Evolutionary conservation across 768 basidiomycete genomes (phyloP), one percentile per base, ranked within the genome.

Genomic region (Boletus tylopilopsis): DNA sequence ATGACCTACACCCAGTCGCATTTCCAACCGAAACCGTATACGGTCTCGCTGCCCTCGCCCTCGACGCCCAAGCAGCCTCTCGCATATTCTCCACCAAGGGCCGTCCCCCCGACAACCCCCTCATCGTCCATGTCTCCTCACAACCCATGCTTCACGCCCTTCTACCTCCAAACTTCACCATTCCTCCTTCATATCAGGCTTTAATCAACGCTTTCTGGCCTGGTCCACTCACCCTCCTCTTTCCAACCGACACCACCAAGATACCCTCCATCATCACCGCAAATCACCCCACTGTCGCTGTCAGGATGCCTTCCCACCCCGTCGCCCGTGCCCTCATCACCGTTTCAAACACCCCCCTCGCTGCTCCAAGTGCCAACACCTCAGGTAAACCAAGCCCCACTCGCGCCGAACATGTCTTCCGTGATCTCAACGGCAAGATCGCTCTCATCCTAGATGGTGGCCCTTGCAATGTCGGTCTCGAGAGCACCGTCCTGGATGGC

Each of bases 1-100:
- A 76, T 29, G 70, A 70, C 21, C 59, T 67, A 15, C 72, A 80
- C 49, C 75, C 80, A 19, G 87, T 98, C 47, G 94, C 86, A 0
- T 90, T 99, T 64, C 95, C 96, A 0, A 97, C 96, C 25, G 96
- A 99, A 70, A 98, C 96, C 0, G 96, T 99, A 11, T 99, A 98
- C 68, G 96, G 96, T 1, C 82, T 99, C n/a, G 96, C 90, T 24
- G 96, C 93, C 0, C 70, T 84, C 19, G 93, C 95, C 0, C 71
- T 92, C 38, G 72, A 82, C 58, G 55, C 77, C 8, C 55, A 68
- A 15, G 92, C 94, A 3, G 79, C 82, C 6, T 63, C 76, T 3
- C 77, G 76, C 58, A 94, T 99, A 59, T 99, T 93, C 68, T 67
- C 78, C 16, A 87, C 87, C 43, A 99, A 99, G 63, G 90, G 93